A percentile compares a stretch with the other conserved stretches of the same genome.
Evolutionary conservation across 257 asterid genomes (phyloP).

Genomic region (Osmanthus fragrans): DNA sequence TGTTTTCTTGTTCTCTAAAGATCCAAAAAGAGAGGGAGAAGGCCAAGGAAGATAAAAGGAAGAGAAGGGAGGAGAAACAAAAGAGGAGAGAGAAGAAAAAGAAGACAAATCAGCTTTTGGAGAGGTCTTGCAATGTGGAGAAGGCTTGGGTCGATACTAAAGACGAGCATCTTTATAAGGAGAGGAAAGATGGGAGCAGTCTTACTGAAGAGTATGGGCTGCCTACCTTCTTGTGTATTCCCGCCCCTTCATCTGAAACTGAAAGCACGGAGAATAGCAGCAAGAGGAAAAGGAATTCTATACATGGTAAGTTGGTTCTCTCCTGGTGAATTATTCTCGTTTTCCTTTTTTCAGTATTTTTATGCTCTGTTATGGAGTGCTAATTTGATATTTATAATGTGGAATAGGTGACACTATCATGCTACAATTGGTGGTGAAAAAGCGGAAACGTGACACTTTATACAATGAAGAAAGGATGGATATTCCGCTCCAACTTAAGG

Average conservation of each 20-base stretch:
- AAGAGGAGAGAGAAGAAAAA: constrained; percentile 4
- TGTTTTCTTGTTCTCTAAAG: constrained; percentile 81
- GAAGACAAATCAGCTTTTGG: constrained; percentile 22
- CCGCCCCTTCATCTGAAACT: constrained; percentile 63
- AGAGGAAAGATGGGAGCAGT: constrained; percentile 44
- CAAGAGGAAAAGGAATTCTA: constrained; percentile 51
- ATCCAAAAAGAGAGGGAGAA: neutral
- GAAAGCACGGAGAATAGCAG: constrained; percentile 74
- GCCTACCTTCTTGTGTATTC: constrained; percentile 37
- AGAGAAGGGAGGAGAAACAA: constrained; percentile 11
- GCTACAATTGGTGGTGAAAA: constrained; percentile 46
- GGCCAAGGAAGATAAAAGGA: neutral
- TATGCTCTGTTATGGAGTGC: neutral
- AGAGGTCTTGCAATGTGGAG: constrained; percentile 9
- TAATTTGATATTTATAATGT: neutral
- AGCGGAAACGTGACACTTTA: constrained; percentile 18
- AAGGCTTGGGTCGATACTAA: constrained; percentile 14
- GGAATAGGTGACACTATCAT: constrained; percentile 50
- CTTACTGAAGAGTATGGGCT: constrained; percentile 63
- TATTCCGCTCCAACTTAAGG: constrained; percentile 13
- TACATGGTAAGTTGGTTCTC: constrained; percentile 33
- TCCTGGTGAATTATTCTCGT: neutral
- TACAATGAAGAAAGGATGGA: constrained; percentile 30
- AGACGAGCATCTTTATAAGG: constrained; percentile 18
- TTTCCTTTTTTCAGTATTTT: neutral